Percentiles rank a stretch among this genome's conserved stretches.
phyloP scores from a whole-genome alignment of 2,329 filamentous ascomycete species.

The Aspergillus tanneri region DNA sequence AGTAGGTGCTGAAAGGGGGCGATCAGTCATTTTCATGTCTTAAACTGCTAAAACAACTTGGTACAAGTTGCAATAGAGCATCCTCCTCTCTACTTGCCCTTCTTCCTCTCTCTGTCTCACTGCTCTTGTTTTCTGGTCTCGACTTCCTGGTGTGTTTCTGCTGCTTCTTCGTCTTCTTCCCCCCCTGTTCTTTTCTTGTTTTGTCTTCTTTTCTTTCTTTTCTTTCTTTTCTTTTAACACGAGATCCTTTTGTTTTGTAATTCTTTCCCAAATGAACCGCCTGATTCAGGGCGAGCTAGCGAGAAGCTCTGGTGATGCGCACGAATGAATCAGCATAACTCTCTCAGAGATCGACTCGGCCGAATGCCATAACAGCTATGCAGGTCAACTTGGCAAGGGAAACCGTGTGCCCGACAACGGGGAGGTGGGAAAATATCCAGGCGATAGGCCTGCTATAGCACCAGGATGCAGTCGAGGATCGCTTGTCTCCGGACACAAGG shows the following conservation, averaged over 20 bases:
- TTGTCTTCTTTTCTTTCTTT: background rate
- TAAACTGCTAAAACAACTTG: slow-evolving; percentile 24
- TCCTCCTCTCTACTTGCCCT: slow-evolving; percentile 24
- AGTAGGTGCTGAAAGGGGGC: slow-evolving; percentile 29
- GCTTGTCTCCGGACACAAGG: slow-evolving; percentile 14
- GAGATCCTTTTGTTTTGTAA: background rate
- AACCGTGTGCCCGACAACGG: slow-evolving; percentile 33
- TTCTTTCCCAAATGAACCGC: slow-evolving; percentile 4
- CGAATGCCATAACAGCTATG: slow-evolving; percentile 19
- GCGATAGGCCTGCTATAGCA: slow-evolving; percentile 36
- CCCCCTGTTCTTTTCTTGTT: background rate
- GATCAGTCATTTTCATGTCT: slow-evolving; percentile 36
- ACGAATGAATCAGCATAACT: slow-evolving; percentile 37
- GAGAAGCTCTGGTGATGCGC: slow-evolving; percentile 24
- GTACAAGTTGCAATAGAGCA: slow-evolving; percentile 29
- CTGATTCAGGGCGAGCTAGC: slow-evolving; percentile 26
- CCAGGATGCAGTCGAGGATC: slow-evolving; percentile 24
- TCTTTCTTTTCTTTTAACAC: background rate
- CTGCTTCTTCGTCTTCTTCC: too few species aligned
- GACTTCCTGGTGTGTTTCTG: too few species aligned
- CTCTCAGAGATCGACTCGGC: slow-evolving; percentile 17
- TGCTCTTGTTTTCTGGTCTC: background rate
- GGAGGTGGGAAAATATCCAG: slow-evolving; percentile 12
- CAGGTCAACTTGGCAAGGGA: slow-evolving; percentile 11
- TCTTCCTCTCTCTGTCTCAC: slow-evolving; percentile 2